Conservation (phyloP, 176 grass and related monocot genomes). For the Triticum urartu region DNA sequence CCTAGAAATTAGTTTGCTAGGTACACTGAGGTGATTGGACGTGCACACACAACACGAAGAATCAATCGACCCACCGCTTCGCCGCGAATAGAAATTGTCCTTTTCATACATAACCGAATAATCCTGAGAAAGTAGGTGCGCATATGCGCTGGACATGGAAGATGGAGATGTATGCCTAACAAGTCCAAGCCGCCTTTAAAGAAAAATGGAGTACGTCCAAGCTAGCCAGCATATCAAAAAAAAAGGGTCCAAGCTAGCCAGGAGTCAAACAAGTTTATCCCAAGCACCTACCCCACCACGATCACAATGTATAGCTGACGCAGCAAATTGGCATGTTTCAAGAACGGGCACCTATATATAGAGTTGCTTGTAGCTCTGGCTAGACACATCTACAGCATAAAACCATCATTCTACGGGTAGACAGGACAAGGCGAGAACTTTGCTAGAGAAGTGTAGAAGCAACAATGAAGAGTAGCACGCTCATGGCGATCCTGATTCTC, state of each 20-base stretch:
- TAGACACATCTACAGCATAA: background rate
- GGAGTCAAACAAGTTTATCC: slow-evolving; percentile 8
- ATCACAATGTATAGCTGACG: background rate
- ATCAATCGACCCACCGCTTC: background rate
- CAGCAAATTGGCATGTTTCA: background rate
- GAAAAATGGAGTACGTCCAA: background rate
- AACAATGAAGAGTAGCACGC: background rate
- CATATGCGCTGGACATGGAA: background rate
- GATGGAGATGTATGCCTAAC: background rate
- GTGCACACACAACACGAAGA: background rate
- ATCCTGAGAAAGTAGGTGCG: background rate
- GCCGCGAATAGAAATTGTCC: background rate
- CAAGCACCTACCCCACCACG: background rate
- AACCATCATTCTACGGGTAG: background rate
- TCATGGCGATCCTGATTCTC: background rate
- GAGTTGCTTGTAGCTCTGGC: background rate
- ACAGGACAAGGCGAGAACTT: background rate
- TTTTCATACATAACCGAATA: background rate
- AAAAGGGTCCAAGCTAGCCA: background rate
- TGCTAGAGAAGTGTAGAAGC: background rate
- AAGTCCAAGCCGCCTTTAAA: background rate
- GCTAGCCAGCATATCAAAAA: no score
- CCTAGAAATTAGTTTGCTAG: no score
- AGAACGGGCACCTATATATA: background rate
- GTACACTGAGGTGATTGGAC: background rate